Evolutionary conservation across 2,329 filamentous ascomycete genomes (phyloP).

Genomic region (Incumbomyces delicatus): DNA sequence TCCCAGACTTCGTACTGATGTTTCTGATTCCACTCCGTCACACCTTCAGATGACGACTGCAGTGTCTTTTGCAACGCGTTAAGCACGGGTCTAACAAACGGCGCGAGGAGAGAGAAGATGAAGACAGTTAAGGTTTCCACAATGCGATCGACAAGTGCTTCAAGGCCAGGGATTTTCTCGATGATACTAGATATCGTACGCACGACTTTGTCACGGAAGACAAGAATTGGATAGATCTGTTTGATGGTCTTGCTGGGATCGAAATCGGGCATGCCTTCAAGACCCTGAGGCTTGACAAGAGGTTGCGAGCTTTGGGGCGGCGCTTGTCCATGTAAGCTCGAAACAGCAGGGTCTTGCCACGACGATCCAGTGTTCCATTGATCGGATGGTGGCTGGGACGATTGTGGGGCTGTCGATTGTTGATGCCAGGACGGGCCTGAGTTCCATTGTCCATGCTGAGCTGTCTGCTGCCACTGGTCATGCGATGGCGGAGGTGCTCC

Average conservation of each 20-base stretch:
- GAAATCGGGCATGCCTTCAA: constrained; percentile 68
- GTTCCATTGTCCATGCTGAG: background rate
- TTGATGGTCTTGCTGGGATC: constrained; percentile 66
- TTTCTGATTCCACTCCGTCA: constrained; percentile 57
- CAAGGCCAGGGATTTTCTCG: constrained; percentile 82
- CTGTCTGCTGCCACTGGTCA: constrained; percentile 1
- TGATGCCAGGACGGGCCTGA: background rate
- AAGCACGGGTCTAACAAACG: constrained; percentile 87
- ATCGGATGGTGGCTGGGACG: background rate
- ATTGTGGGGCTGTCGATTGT: background rate
- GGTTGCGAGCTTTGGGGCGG: constrained; percentile 22
- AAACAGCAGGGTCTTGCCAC: constrained; percentile 8
- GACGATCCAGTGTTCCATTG: constrained; percentile 5
- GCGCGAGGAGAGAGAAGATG: constrained; percentile 78
- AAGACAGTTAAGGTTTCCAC: constrained; percentile 88
- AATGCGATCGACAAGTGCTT: constrained; percentile 84
- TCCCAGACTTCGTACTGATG: constrained; percentile 74
- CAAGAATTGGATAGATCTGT: constrained; percentile 88
- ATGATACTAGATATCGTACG: constrained; percentile 76
- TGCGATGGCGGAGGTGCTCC: constrained; percentile 8
- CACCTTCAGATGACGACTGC: constrained; percentile 71
- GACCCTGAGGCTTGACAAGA: constrained; percentile 38
- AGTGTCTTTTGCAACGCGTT: constrained; percentile 72
- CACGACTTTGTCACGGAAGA: constrained; percentile 90
- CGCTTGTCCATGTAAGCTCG: background rate